phyloP scores from a whole-genome alignment of 1,139 yeast species.

The Yamadazyma epiphylla region DNA sequence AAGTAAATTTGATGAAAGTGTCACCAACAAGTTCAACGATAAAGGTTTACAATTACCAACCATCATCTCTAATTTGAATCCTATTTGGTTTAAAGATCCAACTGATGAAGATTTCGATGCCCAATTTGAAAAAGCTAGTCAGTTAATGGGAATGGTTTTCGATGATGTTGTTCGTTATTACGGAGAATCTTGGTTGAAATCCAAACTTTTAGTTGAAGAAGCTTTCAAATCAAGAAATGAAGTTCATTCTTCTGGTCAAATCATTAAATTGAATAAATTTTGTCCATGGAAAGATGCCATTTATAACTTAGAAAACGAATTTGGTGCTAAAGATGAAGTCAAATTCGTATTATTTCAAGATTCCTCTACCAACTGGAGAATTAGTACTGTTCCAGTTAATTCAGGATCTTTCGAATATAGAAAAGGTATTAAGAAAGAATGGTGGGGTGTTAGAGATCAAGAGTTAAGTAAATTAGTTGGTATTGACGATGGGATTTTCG shows the following conservation, averaged over 20 bases:
- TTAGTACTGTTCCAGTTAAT: constrained; percentile 81
- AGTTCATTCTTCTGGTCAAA: constrained; percentile 62
- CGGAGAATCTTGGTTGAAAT: constrained; percentile 91
- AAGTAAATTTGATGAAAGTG: constrained; percentile 58
- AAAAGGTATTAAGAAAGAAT: constrained; percentile 79
- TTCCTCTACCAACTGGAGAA: constrained; percentile 72
- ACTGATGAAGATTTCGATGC: constrained; percentile 65
- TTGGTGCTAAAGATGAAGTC: constrained; percentile 26
- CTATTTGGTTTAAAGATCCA: constrained; percentile 71
- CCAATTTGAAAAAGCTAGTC: constrained; percentile 67
- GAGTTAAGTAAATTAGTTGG: constrained; percentile 70
- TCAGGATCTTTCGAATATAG: constrained; percentile 80
- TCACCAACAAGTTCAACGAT: constrained; percentile 30
- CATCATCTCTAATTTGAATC: constrained; percentile 71
- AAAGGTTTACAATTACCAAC: constrained; percentile 70
- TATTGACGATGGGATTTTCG: constrained; percentile 79
- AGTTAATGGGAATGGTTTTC: constrained; percentile 80
- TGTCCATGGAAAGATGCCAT: constrained; percentile 97
- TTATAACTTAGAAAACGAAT: constrained; percentile 65
- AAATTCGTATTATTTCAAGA: constrained; percentile 82
- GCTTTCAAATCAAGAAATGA: constrained; percentile 58
- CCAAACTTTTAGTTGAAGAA: constrained; percentile 69
- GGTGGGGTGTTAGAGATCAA: constrained; percentile 94
- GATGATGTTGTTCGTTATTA: constrained; percentile 62
- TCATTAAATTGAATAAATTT: constrained; percentile 65